phyloP scores from a whole-genome alignment of 352 stramenopile genomes.

The Phytophthora palmivora region DNA sequence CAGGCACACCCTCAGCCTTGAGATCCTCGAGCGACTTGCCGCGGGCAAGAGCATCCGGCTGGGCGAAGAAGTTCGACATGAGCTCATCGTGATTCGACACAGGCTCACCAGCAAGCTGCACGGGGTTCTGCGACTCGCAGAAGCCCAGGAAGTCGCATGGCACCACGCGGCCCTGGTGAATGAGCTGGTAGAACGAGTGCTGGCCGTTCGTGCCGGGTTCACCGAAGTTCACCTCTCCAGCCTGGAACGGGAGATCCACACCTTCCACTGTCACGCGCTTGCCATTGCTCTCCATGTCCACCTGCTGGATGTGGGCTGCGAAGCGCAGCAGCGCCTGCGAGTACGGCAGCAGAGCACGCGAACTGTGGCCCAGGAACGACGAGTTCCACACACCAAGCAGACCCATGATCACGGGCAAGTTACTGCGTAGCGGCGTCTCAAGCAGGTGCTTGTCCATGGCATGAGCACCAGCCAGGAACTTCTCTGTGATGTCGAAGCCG shows the following conservation, averaged over 20 bases:
- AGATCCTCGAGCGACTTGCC: conserved; percentile 97
- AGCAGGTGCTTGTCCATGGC: conserved; percentile 98
- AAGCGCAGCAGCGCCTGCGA: conserved; percentile 95
- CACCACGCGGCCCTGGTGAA: conserved; percentile 98
- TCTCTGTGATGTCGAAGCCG: conserved; percentile 90
- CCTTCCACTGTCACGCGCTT: conserved; percentile 97
- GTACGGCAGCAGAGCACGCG: conserved; percentile 93
- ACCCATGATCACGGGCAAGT: conserved; percentile 97
- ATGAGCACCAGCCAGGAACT: conserved; percentile 96
- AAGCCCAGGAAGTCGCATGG: conserved; percentile 99
- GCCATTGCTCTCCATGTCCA: conserved; percentile 99
- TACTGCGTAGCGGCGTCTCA: conserved; percentile 90
- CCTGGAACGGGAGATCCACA: conserved; percentile 92
- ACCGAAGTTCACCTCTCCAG: conserved; percentile 97
- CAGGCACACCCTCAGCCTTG: conserved; percentile 92
- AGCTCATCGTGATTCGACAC: conserved; percentile 99
- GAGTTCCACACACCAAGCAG: conserved; percentile 99
- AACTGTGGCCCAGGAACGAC: conserved; percentile 96
- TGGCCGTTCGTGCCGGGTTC: conserved; percentile 98
- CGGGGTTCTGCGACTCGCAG: conserved; percentile 93
- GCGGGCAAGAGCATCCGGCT: conserved; percentile 97
- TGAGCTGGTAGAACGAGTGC: conserved; percentile 99
- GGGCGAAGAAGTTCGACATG: conserved; percentile 99
- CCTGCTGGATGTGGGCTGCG: conserved; percentile 97
- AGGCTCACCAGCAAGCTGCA: conserved; percentile 74